phyloP scores from a whole-genome alignment of 2,329 filamentous ascomycete species.

The Fusarium sp. region DNA sequence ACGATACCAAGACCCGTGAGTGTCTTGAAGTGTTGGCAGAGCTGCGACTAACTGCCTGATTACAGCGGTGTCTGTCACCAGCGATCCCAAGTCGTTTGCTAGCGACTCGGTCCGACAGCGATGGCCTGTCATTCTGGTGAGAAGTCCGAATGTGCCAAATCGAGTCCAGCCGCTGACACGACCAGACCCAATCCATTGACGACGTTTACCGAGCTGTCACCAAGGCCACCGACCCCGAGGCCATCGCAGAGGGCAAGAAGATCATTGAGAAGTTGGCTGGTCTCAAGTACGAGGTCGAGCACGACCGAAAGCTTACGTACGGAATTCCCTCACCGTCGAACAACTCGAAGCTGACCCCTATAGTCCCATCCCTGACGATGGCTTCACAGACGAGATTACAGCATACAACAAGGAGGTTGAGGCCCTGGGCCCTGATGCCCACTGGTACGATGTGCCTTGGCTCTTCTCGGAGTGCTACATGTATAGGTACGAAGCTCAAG shows the following conservation, averaged over 20 bases:
- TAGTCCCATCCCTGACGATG: slow-evolving; percentile 82
- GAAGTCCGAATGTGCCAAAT: slow-evolving; percentile 38
- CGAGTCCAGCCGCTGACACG: slow-evolving; percentile 5
- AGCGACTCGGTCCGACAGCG: slow-evolving; percentile 85
- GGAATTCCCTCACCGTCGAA: slow-evolving; percentile 35
- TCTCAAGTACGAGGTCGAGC: slow-evolving; percentile 95
- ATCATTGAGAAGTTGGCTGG: slow-evolving; percentile 83
- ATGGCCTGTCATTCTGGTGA: slow-evolving; percentile 93
- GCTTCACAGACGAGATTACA: slow-evolving; percentile 80
- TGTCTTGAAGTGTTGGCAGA: neutral
- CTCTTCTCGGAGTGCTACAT: slow-evolving; percentile 95
- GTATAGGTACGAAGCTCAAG: slow-evolving; percentile 70
- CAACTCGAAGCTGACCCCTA: slow-evolving; percentile 3
- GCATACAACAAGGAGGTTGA: slow-evolving; percentile 89
- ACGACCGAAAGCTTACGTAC: slow-evolving; percentile 83
- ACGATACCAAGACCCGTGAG: slow-evolving; percentile 80
- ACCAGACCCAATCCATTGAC: slow-evolving; percentile 89
- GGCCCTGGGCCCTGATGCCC: slow-evolving; percentile 72
- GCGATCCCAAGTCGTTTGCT: slow-evolving; percentile 87
- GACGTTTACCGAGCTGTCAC: slow-evolving; percentile 85
- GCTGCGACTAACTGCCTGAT: slow-evolving; percentile 22
- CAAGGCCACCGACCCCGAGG: slow-evolving; percentile 69
- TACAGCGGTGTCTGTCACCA: slow-evolving; percentile 80
- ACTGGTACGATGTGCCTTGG: slow-evolving; percentile 90
- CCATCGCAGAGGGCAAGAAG: slow-evolving; percentile 83